Evolutionary conservation across 2,329 filamentous ascomycete species (phyloP).

Genomic region (Periconia digitata): DNA sequence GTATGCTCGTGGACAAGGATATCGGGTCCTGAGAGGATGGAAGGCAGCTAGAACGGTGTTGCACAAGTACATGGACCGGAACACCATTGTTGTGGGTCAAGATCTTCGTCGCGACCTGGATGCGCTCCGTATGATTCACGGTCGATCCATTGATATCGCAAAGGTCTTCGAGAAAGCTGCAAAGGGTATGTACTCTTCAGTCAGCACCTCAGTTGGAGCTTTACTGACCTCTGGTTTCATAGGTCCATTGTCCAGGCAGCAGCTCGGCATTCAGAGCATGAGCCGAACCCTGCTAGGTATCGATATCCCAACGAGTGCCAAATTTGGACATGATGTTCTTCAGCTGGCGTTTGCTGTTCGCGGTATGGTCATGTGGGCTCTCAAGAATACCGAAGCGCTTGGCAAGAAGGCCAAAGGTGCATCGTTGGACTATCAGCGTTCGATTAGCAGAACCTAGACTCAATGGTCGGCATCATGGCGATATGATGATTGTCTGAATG

Average conservation of each 20-base stretch:
- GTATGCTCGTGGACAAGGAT: conserved; percentile 25
- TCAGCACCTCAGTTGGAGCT: too few relatives aligned
- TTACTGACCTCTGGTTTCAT: too few relatives aligned
- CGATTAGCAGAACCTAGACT: conserved; percentile 1
- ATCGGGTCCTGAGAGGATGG: conserved; percentile 39
- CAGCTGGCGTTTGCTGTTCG: conserved; percentile 55
- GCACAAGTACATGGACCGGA: conserved; percentile 30
- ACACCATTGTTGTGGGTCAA: conserved; percentile 39
- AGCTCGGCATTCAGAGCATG: conserved; percentile 34
- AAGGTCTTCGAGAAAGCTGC: conserved; percentile 39
- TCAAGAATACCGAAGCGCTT: conserved; percentile 44
- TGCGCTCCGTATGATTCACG: conserved; percentile 37
- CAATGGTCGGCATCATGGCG: too few relatives aligned
- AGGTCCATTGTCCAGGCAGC: conserved; percentile 31
- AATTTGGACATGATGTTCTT: conserved; percentile 50
- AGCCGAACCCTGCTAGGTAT: conserved; percentile 20
- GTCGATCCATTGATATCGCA: conserved; percentile 34
- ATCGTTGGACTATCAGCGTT: conserved; percentile 26
- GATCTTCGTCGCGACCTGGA: conserved; percentile 38
- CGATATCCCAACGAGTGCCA: conserved; percentile 15
- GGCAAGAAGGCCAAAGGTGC: conserved; percentile 38
- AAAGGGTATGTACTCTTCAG: too few relatives aligned
- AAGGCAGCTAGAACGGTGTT: conserved; percentile 31
- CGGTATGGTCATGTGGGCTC: conserved; percentile 52
- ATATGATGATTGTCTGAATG: neutral